Conservation (phyloP, 768 basidiomycete genomes). For the Suillus fuscotomentosus region DNA sequence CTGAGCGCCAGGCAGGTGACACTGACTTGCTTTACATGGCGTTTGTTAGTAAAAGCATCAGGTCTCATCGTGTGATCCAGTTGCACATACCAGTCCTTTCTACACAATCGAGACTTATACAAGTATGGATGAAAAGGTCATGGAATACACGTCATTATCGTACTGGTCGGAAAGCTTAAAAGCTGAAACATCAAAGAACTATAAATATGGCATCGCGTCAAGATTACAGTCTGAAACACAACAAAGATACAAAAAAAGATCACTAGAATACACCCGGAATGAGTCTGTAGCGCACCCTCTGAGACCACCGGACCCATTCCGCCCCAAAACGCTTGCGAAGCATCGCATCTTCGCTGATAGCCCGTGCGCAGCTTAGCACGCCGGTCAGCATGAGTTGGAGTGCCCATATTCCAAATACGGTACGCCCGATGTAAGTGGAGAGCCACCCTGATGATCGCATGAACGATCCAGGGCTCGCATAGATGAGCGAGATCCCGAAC, state of each 20-base stretch:
- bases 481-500: slow-evolving; percentile 31
- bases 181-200: not conserved
- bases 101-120: not conserved
- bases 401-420: slow-evolving; percentile 27
- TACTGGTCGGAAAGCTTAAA: not conserved
- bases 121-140: no score
- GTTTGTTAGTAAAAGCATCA: not conserved
- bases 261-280: slow-evolving; percentile 26
- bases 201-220: not conserved
- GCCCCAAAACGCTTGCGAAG: slow-evolving; percentile 19
- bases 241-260: not conserved
- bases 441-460: slow-evolving; percentile 26
- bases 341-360: slow-evolving; percentile 24
- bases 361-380: slow-evolving; percentile 28
- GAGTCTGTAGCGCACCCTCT: slow-evolving; percentile 23
- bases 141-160: not conserved
- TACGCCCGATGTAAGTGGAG: slow-evolving; percentile 14
- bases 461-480: slow-evolving; percentile 31
- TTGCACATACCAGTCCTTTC: not conserved
- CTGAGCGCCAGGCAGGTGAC: no score
- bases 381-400: slow-evolving; percentile 23
- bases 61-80: not conserved
- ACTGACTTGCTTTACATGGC: not conserved
- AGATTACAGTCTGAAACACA: not conserved
- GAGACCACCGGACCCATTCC: slow-evolving; percentile 24